Evolutionary conservation across 75 land plant genomes (phyloP), one percentile per base, ranked within the genome.

Genomic region (Selaginella moellendorffii): DNA sequence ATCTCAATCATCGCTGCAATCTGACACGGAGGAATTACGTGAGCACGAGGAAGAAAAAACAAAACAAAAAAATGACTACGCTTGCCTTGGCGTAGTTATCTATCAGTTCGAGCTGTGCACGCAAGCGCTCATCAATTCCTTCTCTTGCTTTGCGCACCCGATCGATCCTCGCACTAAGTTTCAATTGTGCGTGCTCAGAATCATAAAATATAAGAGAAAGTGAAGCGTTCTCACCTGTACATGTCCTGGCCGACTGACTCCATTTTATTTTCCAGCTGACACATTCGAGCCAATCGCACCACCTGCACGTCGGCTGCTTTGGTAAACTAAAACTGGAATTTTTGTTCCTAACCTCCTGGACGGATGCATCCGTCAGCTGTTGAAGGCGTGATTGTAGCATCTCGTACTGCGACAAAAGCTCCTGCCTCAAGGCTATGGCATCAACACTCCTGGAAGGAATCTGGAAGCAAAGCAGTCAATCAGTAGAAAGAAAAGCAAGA

Each of bases 1-100:
- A 92, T 92, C 76, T 92, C 97, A 68, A 92, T 88, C 93, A 92
- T 85, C 23, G 97, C 88, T 64, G 97, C 79, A 18, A 92, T 80
- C 97, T 92, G 80, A 29, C 17, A 60, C 52, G 58, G 9, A 5
- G 64, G 65, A 59, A 54, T 42, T 19, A 31, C n/a, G 9, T n/a
- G 60, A 20, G 24, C 8, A 27, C 68, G 26, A n/a, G n/a, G n/a
- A n/a, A n/a, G n/a, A n/a, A n/a, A n/a, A n/a, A n/a, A n/a, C n/a
- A n/a, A n/a, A n/a, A n/a, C n/a, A n/a, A n/a, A n/a, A n/a, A n/a
- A n/a, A n/a, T n/a, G n/a, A n/a, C n/a, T n/a, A 52, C 77, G 67
- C 83, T 17, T 68, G 86, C 97, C 75, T 82, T 87, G 28, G 97
- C 83, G 75, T 82, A 90, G 77, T 77, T 84, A 18, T 82, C 91